Base-by-base conservation (phyloP, 441 rosid genomes). In the Pelargonium cotyledonis region DNA sequence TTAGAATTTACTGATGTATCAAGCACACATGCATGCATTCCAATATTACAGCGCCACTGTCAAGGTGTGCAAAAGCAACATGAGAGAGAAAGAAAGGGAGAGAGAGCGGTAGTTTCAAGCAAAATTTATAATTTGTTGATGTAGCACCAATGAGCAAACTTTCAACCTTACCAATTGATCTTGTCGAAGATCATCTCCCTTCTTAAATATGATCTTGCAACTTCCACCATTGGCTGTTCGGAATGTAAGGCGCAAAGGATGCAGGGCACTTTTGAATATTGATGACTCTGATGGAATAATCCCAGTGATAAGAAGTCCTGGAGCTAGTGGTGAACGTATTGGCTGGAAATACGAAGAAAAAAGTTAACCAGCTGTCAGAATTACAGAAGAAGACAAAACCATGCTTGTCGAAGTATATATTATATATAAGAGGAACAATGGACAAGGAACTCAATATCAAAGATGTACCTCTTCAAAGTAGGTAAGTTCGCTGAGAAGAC, bases 131-230 rank as follows among this genome's bases (percentile, higher is more conserved):
- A 16, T 73, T 74, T 67, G 41, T n/a, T 51, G 16, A 65, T 55
- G 67, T 72, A 67, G 16, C 43, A 71, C 46, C 46, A 41, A 8
- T 1, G 12, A 41, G 38, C 1, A 64, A 47, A 63, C 53, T 12
- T 57, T 29, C 46, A 69, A 63, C 62, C 62, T 70, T 90, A 95
- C 99, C 95, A 95, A 82, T 81, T 95, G 98, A 78, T 95, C 99
- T 84, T 95, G 99, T 41, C 97, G 87, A 78, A 95, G 84, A 81
- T 95, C 97, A 80, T 95, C 99, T 76, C 99, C 99, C 89, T 90
- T 92, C 86, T 92, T 90, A 77, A 95, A 92, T 70, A 95, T 92
- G 67, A 95, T 70, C 85, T 84, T 89, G 88, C 86, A 85, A 75
- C 79, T 84, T 74, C 90, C 98, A 75, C 93, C 97, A 66, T 75